Base-by-base conservation (phyloP, 305 asterid species). In the Andrographis paniculata region DNA sequence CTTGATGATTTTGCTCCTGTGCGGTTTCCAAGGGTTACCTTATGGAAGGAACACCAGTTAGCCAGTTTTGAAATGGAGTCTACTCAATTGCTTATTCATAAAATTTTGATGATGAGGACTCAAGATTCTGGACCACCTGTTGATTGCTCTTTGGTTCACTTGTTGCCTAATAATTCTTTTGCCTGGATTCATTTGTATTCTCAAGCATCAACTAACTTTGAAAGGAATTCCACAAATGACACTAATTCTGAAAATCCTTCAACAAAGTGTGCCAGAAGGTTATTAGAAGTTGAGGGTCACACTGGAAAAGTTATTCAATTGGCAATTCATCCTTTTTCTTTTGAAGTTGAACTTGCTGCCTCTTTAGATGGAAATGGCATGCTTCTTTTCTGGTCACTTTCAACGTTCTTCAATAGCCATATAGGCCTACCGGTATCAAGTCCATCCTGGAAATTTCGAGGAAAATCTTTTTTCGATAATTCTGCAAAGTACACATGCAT, bases 1-100 rank as follows among this genome's bases (percentile, higher is more conserved):
- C 95, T 91, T 62, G 99, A 91, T 73, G 94, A 80, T 65, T 68
- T 71, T 76, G 73, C 93, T 69, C 96, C 99, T 16, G 66, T 71
- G 59, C 78, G 99, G 72, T 77, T 76, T 60, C 99, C 96, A 14
- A 82, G 99, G 80, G 78, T 87, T 60, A 80, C 82, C 17, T 63
- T 80, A 68, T 86, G 95, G 93, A 83, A 91, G 73, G 71, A 69
- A 59, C 78, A 73, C 56, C 82, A 83, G 46, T 54, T 68, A 43
- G 45, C 22, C 48, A 36, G 62, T 61, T 60, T 71, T 68, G 71
- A 64, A 45, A 50, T 52, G 67, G 78, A 70, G 59, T 55, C 68
- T 19, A 61, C 78, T 48, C 70, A 79, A 46, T 52, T 70, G 36
- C 68, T 72, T 42, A 67, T 67, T 45, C 64, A 62, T 52, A 83